These are phyloP conservation scores for Mortierella antarctica DNA, from an alignment of 192 early-diverging fungal genomes.

Conservation along the genomic window DNA sequence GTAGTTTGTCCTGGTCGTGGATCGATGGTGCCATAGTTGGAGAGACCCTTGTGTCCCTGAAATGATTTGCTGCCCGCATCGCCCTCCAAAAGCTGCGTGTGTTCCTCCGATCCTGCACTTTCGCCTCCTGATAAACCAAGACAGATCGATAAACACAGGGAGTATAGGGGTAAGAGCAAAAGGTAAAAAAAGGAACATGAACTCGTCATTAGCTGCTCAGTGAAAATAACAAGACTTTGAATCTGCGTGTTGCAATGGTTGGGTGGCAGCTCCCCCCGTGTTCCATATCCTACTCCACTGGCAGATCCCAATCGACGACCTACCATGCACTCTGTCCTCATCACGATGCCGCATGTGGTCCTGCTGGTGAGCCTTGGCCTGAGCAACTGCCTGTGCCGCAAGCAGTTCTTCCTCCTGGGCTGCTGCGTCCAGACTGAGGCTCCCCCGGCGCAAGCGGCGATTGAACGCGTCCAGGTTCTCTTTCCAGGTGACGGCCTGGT, in stretches of 20 bases:
- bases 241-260: too few species aligned
- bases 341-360: slow-evolving; percentile 2
- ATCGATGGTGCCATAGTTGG: neutral
- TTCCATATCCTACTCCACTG: too few species aligned
- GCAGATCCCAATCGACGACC: neutral
- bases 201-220: too few species aligned
- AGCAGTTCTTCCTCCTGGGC: slow-evolving; percentile 27
- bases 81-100: slow-evolving; percentile 12
- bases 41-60: neutral
- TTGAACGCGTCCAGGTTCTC: slow-evolving; percentile 53
- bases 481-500: slow-evolving; percentile 49
- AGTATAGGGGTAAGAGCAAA: neutral
- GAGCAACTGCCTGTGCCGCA: slow-evolving; percentile 2
- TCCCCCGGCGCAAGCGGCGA: slow-evolving; percentile 38
- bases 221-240: too few species aligned
- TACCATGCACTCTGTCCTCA: slow-evolving; percentile 8
- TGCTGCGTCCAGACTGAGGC: slow-evolving; percentile 29
- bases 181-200: neutral
- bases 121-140: neutral
- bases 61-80: neutral
- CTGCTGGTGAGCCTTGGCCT: slow-evolving; percentile 20
- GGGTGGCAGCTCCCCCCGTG: too few species aligned
- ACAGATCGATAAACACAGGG: neutral
- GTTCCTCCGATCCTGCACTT: neutral
- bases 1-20: too few species aligned